Evolutionary conservation across 495 filamentous ascomycete species (phyloP).

Genomic region (Bacidia gigantensis): DNA sequence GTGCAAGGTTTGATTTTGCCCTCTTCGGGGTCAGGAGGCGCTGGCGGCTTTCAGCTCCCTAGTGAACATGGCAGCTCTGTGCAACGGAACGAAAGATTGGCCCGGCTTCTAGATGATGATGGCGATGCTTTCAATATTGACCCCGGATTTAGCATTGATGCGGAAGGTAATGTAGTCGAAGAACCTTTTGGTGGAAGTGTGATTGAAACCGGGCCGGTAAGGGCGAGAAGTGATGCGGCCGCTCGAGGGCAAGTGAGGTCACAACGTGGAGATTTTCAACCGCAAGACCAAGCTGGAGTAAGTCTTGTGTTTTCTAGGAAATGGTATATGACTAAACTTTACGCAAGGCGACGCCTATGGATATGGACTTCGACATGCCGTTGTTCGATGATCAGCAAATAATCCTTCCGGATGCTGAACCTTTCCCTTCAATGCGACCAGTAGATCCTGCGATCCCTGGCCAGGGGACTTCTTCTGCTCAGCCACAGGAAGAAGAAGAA

Average conservation of each 20-base stretch:
- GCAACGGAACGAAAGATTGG: constrained; percentile 16
- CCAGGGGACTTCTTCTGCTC: constrained; percentile 8
- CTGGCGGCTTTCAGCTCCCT: constrained; percentile 24
- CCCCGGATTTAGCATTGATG: constrained; percentile 51
- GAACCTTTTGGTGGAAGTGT: constrained; percentile 6
- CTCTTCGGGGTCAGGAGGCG: constrained; percentile 17
- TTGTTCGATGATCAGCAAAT: constrained; percentile 22
- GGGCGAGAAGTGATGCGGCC: constrained; percentile 28
- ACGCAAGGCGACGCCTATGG: constrained; percentile 19
- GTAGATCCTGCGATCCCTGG: constrained; percentile 9
- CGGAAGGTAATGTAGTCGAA: constrained; percentile 45
- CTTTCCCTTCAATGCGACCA: constrained; percentile 16
- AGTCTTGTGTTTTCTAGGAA: background rate
- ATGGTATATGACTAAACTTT: background rate
- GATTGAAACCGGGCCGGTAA: constrained; percentile 8
- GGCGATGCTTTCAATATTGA: constrained; percentile 43
- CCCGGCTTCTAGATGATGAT: constrained; percentile 23
- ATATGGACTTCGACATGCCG: constrained; percentile 31
- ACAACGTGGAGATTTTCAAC: background rate
- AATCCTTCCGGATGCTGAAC: constrained; percentile 21
- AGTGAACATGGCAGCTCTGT: constrained; percentile 24
- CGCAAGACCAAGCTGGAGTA: background rate
- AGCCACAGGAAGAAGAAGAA: constrained; percentile 11
- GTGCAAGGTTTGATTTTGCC: constrained; percentile 18
- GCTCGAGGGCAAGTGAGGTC: constrained; percentile 24